Evolutionary conservation across 2,329 filamentous ascomycete species (phyloP).

Genomic region (Arthrobotrys sinensis): DNA sequence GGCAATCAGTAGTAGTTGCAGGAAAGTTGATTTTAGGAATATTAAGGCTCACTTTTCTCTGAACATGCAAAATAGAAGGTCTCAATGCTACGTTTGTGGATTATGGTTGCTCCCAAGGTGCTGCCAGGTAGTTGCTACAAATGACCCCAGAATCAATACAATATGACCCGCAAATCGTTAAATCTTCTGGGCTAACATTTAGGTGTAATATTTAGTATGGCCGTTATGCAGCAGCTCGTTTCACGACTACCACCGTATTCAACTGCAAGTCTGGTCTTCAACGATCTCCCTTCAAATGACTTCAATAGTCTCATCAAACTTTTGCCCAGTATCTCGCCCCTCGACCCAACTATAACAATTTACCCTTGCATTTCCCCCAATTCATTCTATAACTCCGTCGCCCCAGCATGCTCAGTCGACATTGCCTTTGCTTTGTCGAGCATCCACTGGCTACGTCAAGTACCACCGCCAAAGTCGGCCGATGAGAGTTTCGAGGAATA

Average conservation of each 20-base stretch:
- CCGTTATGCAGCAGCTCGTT: slow-evolving; percentile 29
- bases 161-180: no score
- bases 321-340: neutral
- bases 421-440: slow-evolving; percentile 42
- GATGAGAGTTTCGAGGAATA: slow-evolving; percentile 30
- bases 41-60: neutral
- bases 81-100: slow-evolving; percentile 34
- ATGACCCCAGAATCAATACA: neutral
- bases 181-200: no score
- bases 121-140: slow-evolving; percentile 16
- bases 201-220: slow-evolving; percentile 7
- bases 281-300: slow-evolving; percentile 56
- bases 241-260: slow-evolving; percentile 9
- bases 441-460: slow-evolving; percentile 41
- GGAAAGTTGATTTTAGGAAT: no score
- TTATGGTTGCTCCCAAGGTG: slow-evolving; percentile 46
- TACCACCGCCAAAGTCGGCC: slow-evolving; percentile 19
- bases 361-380: slow-evolving; percentile 34
- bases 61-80: neutral
- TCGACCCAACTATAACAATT: slow-evolving; percentile 17
- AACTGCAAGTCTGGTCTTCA: slow-evolving; percentile 20
- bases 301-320: slow-evolving; percentile 38
- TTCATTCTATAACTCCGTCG: slow-evolving; percentile 38
- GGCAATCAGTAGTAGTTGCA: no score
- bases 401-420: slow-evolving; percentile 27